Conservation (phyloP, 306 rosid species). For the Fagus sylvatica region DNA sequence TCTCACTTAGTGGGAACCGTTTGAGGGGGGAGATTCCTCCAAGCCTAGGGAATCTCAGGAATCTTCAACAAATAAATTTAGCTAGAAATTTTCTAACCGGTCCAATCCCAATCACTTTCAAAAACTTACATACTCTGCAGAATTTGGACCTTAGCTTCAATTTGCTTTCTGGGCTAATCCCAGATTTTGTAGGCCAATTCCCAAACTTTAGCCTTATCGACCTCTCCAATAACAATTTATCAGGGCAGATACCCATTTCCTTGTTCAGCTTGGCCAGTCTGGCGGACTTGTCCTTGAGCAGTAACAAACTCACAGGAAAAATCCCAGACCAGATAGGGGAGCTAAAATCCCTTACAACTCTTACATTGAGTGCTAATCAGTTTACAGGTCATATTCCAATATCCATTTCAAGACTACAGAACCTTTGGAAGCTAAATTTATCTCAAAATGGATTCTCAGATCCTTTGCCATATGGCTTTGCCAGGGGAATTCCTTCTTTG, state of each 20-base stretch:
- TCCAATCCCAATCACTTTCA: constrained; percentile 62
- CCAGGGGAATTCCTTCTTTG: constrained; percentile 69
- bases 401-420: constrained; percentile 69
- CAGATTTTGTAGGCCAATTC: constrained; percentile 61
- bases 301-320: constrained; percentile 74
- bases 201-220: constrained; percentile 60
- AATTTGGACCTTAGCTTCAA: constrained; percentile 84
- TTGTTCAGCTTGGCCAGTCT: constrained; percentile 64
- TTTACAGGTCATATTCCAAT: constrained; percentile 68
- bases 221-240: constrained; percentile 67
- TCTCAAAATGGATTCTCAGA: constrained; percentile 72
- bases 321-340: constrained; percentile 70
- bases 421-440: constrained; percentile 81
- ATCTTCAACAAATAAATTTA: constrained; percentile 61
- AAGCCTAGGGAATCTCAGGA: constrained; percentile 55
- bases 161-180: constrained; percentile 58
- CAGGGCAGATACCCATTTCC: constrained; percentile 71
- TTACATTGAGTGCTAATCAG: constrained; percentile 64
- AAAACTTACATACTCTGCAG: constrained; percentile 50
- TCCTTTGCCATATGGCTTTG: constrained; percentile 62
- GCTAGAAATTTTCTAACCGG: constrained; percentile 72
- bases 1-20: constrained; percentile 72
- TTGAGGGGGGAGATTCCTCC: constrained; percentile 77
- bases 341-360: constrained; percentile 66
- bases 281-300: constrained; percentile 66